Percentiles rank a stretch among this genome's conserved stretches.
Evolutionary conservation across 2,329 filamentous ascomycete species (phyloP).

Genomic region (Cercospora brassicicola): DNA sequence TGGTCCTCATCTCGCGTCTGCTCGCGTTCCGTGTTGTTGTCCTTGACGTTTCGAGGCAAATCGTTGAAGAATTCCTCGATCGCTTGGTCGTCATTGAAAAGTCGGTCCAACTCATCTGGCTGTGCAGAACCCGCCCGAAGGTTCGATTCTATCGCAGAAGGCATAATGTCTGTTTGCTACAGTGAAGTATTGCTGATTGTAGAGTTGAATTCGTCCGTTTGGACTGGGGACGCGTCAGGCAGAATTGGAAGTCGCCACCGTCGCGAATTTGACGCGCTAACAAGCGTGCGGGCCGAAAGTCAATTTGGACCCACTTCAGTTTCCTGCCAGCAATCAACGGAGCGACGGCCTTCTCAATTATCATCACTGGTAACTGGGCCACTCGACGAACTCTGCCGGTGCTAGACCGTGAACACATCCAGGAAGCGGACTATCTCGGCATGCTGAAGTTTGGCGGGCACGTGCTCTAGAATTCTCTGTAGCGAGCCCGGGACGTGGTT

Average conservation of each 20-base stretch:
- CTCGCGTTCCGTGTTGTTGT: slow-evolving; percentile 47
- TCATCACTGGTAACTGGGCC: neutral
- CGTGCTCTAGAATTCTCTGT: neutral
- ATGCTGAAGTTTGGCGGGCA: neutral
- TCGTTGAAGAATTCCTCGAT: slow-evolving; percentile 53
- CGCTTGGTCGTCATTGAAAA: slow-evolving; percentile 74
- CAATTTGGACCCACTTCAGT: neutral
- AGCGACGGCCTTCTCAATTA: neutral
- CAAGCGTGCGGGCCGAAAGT: neutral
- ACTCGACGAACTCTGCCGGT: neutral
- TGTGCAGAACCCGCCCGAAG: slow-evolving; percentile 21
- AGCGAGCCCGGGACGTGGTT: neutral
- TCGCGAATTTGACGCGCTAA: slow-evolving; percentile 9
- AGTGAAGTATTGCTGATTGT: slow-evolving; percentile 3
- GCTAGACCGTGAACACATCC: neutral
- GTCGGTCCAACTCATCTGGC: slow-evolving; percentile 59
- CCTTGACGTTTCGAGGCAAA: slow-evolving; percentile 47
- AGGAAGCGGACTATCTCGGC: neutral
- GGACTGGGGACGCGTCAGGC: neutral
- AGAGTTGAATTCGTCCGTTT: neutral
- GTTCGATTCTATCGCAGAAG: slow-evolving; percentile 32
- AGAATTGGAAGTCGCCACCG: slow-evolving; percentile 3
- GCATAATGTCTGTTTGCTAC: slow-evolving; percentile 30
- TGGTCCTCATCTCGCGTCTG: slow-evolving; percentile 70
- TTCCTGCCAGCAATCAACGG: neutral